Evolutionary conservation across 2,329 filamentous ascomycete genomes (phyloP), one percentile per base, ranked within the genome.

Genomic region (Botryotinia convoluta): DNA sequence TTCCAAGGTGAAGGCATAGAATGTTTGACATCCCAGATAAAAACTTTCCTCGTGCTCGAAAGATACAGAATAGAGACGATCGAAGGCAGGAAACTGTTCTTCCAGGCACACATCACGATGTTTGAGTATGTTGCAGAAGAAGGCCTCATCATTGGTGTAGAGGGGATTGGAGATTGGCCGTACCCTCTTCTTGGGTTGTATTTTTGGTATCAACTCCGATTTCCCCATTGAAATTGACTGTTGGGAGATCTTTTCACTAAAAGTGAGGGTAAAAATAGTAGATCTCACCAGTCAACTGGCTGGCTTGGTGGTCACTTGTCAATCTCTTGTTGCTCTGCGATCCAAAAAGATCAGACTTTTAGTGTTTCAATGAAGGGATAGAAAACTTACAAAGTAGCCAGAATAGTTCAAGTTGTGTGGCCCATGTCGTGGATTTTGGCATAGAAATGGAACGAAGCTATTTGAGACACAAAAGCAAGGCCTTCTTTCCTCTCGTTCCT

Each of bases 101-200:
- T 16, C 45, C 10, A 14, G n/a, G 22, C 48, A 26, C 32, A 44
- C 3, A 20, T 44, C 10, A 59, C 59, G 29, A 68, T 72, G 62
- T 7, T 14, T 42, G 42, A 68, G 32, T n/a, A 22, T 45, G 18
- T 32, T 67, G 51, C 70, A 72, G 51, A 72, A 72, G 22, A 72
- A 72, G 4, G 16, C 32, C 16, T 72, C 70, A n/a, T 45, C 42
- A 7, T 18, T 22, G 6, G 32, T 14, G 20, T 72, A 68, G 51
- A 72, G 70, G 14, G 70, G 70, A 29, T 72, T 72, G 29, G 70
- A 72, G 18, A 72, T 35, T 67, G 70, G 70, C 20, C 70, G 48
- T 9, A 72, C 70, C 29, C 64, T 72, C 51, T 45, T 72, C 61
- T 57, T 57, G 4, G 29, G 51, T 22, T 42, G 64, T 26, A 26